Base-by-base conservation (phyloP, 257 asterid species). In the Ajuga chamaepitys region DNA sequence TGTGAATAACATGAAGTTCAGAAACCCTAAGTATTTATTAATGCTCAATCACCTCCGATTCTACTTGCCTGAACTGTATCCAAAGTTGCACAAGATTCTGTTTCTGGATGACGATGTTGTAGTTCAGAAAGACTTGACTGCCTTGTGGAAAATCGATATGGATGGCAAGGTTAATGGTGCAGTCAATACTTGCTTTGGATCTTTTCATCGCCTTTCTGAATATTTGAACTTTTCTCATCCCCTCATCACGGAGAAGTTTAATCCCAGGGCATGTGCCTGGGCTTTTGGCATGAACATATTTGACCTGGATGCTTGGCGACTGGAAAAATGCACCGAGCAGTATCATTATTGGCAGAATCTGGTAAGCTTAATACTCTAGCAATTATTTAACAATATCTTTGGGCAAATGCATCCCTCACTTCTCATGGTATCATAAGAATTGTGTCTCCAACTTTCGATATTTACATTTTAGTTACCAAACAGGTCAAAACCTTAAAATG, bases 291-390 rank as follows among this genome's bases (percentile, higher is more conserved):
- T 92, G 97, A 89, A 92, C 66, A 75, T 92, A 58, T 89, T 92
- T 77, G 98, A 92, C 72, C 95, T 92, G 47, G 95, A 92, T 73
- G 93, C 89, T 67, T 92, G 98, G 98, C 83, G 95, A 70, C 85
- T 67, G 26, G 93, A 86, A 65, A 81, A 79, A 79, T 80, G 82
- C 71, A 92, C 98, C 0, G 91, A 92, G 16, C 84, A 85, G 46
- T 92, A 92, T 68, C 95, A 83, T 79, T 88, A 86, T 77, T 92
- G 97, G 97, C 95, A 85, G 79, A 83, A 92, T 64, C 72, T 82
- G 93, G 98, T 92, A 78, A 79, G 24, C 20, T 57, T 50, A 21
- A 37, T 45, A 4, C 28, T 26, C 26, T 52, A n/a, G n/a, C 73
- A 58, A 53, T 16, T 70, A 40, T 22, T 70, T 40, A 42, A 30